A percentile compares a stretch with the other conserved stretches of the same genome.
phyloP scores from a whole-genome alignment of 441 rosid genomes.

The Daphne laureola region DNA sequence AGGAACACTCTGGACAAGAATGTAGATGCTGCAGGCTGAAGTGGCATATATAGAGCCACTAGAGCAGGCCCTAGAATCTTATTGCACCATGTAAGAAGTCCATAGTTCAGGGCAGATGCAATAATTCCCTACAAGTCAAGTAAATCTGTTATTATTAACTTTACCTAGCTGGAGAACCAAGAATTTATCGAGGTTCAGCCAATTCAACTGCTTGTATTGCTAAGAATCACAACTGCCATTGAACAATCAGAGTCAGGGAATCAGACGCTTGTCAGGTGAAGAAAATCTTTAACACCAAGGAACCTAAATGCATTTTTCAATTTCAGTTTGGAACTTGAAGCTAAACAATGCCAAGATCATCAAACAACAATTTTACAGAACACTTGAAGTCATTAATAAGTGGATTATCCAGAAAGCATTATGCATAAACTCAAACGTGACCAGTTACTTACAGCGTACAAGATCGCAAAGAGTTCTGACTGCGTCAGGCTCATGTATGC shows the following conservation, averaged over 20 bases:
- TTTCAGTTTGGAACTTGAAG: not conserved
- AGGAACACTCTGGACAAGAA: slow-evolving; percentile 79
- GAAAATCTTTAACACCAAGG: too few relatives aligned
- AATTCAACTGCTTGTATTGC: too few relatives aligned
- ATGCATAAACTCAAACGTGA: slow-evolving; percentile 1
- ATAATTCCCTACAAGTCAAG: slow-evolving; percentile 50
- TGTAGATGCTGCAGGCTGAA: slow-evolving; percentile 92
- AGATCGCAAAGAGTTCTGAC: slow-evolving; percentile 73
- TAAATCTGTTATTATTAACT: not conserved
- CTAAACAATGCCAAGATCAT: not conserved
- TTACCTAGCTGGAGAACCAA: too few relatives aligned
- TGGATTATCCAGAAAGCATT: not conserved
- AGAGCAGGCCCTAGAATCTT: slow-evolving; percentile 91
- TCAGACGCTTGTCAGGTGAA: too few relatives aligned
- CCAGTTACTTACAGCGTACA: slow-evolving; percentile 78
- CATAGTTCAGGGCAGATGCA: slow-evolving; percentile 88
- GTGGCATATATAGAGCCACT: slow-evolving; percentile 95
- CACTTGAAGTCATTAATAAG: not conserved
- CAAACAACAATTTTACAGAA: slow-evolving; percentile 9
- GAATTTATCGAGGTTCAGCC: too few relatives aligned
- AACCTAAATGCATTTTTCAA: too few relatives aligned
- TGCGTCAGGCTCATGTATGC: slow-evolving; percentile 79
- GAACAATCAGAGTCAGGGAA: too few relatives aligned
- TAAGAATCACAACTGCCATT: too few relatives aligned
- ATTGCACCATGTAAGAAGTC: slow-evolving; percentile 90